Evolutionary conservation across 2,329 filamentous ascomycete species (phyloP), one percentile per base, ranked within the genome.

Genomic region (Bipolaris sorokiniana): DNA sequence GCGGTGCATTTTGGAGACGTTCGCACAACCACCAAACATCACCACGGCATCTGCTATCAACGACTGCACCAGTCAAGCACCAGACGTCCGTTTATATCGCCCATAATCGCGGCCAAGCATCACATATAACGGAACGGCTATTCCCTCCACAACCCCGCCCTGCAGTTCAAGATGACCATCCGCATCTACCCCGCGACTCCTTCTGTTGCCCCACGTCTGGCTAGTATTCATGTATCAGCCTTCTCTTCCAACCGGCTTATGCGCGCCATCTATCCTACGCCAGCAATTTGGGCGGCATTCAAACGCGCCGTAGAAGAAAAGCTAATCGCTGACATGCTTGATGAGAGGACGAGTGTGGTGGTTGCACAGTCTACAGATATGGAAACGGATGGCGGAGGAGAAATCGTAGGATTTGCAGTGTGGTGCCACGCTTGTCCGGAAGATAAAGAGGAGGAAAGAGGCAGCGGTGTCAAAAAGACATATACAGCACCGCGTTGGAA

Each of bases 241-340:
- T 59, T 59, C 41, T 47, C 47, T 10, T 40, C 52, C 11, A 59
- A 59, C 33, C 48, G 20, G 20, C 47, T 59, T 48, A 56, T 59
- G 47, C 51, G 48, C 22, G 48, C 52, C 23, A 59, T 59, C 18
- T 55, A 59, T 44, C 54, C 54, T 18, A 48, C 54, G 10, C 36
- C 54, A 16, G 26, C 31, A n/a, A 53, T 56, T 15, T 56, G 54
- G 54, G 18, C 44, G 9, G 51, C 51, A 6, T 46, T 50, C 15
- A 38, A 59, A 33, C 36, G 42, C 23, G 48, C 47, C 5, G 52
- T 48, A n/a, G 52, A 56, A 40, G 26, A 44, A 36, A 56, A 56
- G 26, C 7, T 54, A 20, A 31, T 38, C 18, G 42, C 41, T 15
- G 56, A 59, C 20, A 59, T 59, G n/a, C 10, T 26, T 3, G 47